phyloP scores from a whole-genome alignment of 2,329 filamentous ascomycete genomes.

The Penicillium sp. region DNA sequence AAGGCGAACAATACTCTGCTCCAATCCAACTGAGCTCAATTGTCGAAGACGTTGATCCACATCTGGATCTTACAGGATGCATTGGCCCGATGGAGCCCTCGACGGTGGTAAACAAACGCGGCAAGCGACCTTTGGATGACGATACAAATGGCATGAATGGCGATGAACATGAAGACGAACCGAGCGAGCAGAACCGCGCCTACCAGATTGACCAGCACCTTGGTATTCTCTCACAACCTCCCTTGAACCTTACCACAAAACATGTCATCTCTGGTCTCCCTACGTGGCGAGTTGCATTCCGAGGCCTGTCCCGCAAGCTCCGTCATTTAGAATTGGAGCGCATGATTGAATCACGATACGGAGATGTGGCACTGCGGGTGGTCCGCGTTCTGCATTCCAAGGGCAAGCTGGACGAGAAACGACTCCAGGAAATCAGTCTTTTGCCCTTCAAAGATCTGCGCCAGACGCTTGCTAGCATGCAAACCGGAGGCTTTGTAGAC shows the following conservation, averaged over 20 bases:
- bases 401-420: slow-evolving; percentile 94
- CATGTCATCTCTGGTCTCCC: slow-evolving; percentile 54
- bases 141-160: slow-evolving; percentile 30
- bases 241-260: slow-evolving; percentile 39
- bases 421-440: slow-evolving; percentile 74
- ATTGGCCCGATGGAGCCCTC: slow-evolving; percentile 36
- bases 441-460: slow-evolving; percentile 85
- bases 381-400: slow-evolving; percentile 80
- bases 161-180: slow-evolving; percentile 51
- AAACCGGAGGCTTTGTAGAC: slow-evolving; percentile 81
- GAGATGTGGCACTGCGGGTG: slow-evolving; percentile 74
- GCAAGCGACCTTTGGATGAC: slow-evolving; percentile 33
- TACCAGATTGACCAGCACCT: slow-evolving; percentile 44
- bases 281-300: slow-evolving; percentile 83
- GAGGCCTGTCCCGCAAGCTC: slow-evolving; percentile 67
- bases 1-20: slow-evolving; percentile 41
- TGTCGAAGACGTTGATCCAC: slow-evolving; percentile 38
- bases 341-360: slow-evolving; percentile 75
- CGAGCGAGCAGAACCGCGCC: slow-evolving; percentile 27
- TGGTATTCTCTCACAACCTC: slow-evolving; percentile 51
- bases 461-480: slow-evolving; percentile 78
- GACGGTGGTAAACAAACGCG: slow-evolving; percentile 26
- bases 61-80: slow-evolving; percentile 38
- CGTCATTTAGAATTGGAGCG: slow-evolving; percentile 78
- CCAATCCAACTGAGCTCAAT: slow-evolving; percentile 39